Percentiles rank a stretch among this genome's conserved stretches.
These are phyloP conservation scores for Boletellus sp. DNA, from an alignment of 768 basidiomycete genomes.

Conservation along the genomic window DNA sequence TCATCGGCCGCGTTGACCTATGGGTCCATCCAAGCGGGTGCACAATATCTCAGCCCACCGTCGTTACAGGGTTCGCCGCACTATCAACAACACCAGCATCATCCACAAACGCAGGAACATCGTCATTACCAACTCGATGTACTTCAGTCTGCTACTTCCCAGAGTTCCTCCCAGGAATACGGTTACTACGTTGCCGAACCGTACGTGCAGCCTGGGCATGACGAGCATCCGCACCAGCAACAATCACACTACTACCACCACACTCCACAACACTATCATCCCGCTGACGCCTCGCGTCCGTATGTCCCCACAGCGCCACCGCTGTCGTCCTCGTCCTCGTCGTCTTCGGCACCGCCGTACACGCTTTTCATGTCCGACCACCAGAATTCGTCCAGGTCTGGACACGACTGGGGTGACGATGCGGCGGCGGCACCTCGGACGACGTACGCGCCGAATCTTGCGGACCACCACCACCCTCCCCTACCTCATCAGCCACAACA, in stretches of 20 bases:
- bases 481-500: too few relatives aligned
- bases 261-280: conserved; percentile 20
- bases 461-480: too few relatives aligned
- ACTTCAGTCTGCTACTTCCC: conserved; percentile 19
- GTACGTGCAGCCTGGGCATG: conserved; percentile 5
- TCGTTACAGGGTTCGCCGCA: conserved; percentile 7
- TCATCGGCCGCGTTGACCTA: conserved; percentile 7
- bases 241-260: conserved; percentile 17
- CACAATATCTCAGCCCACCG: conserved; percentile 1
- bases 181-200: conserved; percentile 7
- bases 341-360: conserved; percentile 1
- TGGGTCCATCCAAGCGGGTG: not conserved
- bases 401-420: conserved; percentile 13
- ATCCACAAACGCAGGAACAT: conserved; percentile 1
- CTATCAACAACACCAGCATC: not conserved
- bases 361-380: conserved; percentile 1
- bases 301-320: not conserved
- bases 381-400: conserved; percentile 3
- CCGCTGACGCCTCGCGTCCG: conserved; percentile 8
- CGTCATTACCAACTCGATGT: conserved; percentile 13
- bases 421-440: too few relatives aligned
- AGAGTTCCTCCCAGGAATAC: conserved; percentile 14
- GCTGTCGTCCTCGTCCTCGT: too few relatives aligned
- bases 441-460: too few relatives aligned
- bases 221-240: conserved; percentile 16